These are phyloP conservation scores for Carex arenaria DNA, from an alignment of 202 grass and related monocot genomes.

Conservation along the genomic window DNA sequence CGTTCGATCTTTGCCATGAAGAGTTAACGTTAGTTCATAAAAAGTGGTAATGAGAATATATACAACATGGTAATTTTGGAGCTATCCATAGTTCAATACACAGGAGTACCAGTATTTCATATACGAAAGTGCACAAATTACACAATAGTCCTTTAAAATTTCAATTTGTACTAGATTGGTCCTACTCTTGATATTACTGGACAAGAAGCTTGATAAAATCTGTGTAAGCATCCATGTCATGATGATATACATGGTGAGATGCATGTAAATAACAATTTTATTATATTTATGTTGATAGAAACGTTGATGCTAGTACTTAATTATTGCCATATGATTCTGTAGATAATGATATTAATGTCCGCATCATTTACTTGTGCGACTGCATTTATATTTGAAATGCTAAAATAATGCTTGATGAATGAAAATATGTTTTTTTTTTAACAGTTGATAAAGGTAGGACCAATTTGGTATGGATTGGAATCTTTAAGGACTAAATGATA, in stretches of 20 bases:
- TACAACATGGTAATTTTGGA: background rate
- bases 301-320: background rate
- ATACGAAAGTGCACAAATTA: background rate
- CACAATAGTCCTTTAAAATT: background rate
- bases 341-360: background rate
- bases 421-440: background rate
- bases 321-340: background rate
- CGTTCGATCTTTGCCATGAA: background rate
- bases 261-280: background rate
- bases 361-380: background rate
- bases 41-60: background rate
- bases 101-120: slow-evolving; percentile 9
- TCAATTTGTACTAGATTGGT: background rate
- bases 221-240: background rate
- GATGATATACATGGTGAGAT: background rate
- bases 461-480: background rate
- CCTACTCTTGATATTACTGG: background rate
- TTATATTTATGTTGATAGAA: background rate
- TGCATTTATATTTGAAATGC: background rate
- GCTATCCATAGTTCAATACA: background rate
- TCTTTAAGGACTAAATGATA: slow-evolving; percentile 8
- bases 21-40: background rate
- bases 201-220: background rate
- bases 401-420: background rate
- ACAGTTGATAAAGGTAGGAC: background rate